A percentile compares a stretch with the other conserved stretches of the same genome.
Conservation (phyloP, 257 asterid genomes). For the Scutellaria minor region DNA sequence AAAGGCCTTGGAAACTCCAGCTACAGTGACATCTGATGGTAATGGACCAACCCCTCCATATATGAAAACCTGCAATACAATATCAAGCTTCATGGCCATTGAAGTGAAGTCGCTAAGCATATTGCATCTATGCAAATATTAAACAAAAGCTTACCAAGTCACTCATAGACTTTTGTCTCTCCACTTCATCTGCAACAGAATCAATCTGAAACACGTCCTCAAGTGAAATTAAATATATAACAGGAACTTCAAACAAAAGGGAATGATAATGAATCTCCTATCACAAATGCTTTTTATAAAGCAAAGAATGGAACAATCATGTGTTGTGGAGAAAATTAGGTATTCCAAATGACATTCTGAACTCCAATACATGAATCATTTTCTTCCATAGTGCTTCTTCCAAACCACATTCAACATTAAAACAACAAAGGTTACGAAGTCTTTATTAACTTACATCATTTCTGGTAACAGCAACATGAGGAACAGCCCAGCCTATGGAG, state of each 20-base stretch:
- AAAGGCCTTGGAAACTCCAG: slow-evolving; percentile 97
- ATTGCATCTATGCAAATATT: neutral
- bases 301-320: neutral
- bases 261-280: slow-evolving; percentile 5
- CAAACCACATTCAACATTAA: too few relatives aligned
- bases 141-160: slow-evolving; percentile 66
- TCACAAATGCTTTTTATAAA: neutral
- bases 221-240: slow-evolving; percentile 14
- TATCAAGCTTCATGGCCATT: neutral
- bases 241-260: slow-evolving; percentile 16
- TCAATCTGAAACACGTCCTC: slow-evolving; percentile 63
- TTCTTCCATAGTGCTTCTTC: too few relatives aligned
- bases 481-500: slow-evolving; percentile 78
- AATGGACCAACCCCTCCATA: slow-evolving; percentile 92
- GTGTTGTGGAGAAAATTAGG: neutral
- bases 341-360: neutral
- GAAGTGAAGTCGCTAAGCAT: slow-evolving; percentile 10
- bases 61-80: slow-evolving; percentile 66
- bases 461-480: slow-evolving; percentile 61
- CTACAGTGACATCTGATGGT: slow-evolving; percentile 86
- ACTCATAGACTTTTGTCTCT: slow-evolving; percentile 64
- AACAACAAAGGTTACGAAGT: too few relatives aligned
- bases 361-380: neutral
- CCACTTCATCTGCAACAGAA: slow-evolving; percentile 92
- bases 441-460: slow-evolving; percentile 63